Base-by-base conservation (phyloP, 805 yeast genomes). In the Zygotorulaspora chibaensis region DNA sequence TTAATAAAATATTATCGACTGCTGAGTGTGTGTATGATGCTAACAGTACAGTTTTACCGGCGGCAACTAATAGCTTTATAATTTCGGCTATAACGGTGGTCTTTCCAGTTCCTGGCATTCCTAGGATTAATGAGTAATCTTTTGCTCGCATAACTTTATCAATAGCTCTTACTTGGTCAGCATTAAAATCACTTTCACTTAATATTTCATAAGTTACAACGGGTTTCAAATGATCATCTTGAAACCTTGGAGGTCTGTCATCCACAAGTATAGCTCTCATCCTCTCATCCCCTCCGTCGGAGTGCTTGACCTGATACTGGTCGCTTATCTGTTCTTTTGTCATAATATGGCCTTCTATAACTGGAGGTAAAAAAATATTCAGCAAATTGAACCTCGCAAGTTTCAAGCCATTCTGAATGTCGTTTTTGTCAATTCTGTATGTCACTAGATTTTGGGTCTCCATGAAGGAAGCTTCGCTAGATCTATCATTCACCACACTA, bases 51-150 rank as follows among this genome's bases (percentile, higher is more conserved):
- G 84, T 72, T 58, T 85, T 85, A 1, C 79, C 80, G 38, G 74
- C 73, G 1, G 67, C 65, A 2, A 57, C 83, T 25, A 93, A 61
- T 34, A 76, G 69, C 46, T 76, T 73, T 35, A 90, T 83, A 13
- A 93, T 57, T 38, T 83, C 81, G 0, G 95, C 84, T 43, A 93
- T 89, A 0, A 90, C 85, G 0, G 98, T 88, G 1, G 96, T 88
- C 59, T 88, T 88, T 8, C 96, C 99, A 0, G 98, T 93, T 3
- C 99, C 99, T 0, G 99, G 99, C 99, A 93, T 93, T 0, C 99
- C 99, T 48, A 91, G 68, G 15, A 93, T 77, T 55, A 93, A 70
- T 3, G 90, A 73, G 59, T 87, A 93, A 60, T 90, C 96, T 43
- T 80, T 62, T 0, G 93, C 75, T 12, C 73, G 63, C 39, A 88